phyloP scores from a whole-genome alignment of 1,284 basidiomycete genomes.

The Sporisorium exsertum region DNA sequence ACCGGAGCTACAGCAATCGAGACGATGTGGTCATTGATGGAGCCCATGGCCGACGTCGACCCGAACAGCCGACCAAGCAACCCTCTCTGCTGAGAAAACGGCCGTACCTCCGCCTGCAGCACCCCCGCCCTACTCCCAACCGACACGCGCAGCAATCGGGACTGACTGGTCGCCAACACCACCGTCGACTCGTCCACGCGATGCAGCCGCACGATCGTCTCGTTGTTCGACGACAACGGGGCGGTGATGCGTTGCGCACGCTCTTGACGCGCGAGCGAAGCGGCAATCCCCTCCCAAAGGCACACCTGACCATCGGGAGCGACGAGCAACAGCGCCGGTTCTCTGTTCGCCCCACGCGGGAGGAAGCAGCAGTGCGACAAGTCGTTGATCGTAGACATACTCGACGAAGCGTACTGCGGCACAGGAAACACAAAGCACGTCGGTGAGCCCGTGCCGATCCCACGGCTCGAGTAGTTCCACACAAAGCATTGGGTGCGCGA shows the following conservation, averaged over 20 bases:
- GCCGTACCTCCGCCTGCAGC: constrained; percentile 47
- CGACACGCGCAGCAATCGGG: constrained; percentile 47
- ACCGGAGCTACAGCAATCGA: constrained; percentile 52
- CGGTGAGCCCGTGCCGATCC: constrained; percentile 41
- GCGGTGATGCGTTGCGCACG: constrained; percentile 35
- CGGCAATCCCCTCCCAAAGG: constrained; percentile 59
- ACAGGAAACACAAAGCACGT: constrained; percentile 58
- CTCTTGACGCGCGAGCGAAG: constrained; percentile 44
- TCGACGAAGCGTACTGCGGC: constrained; percentile 35
- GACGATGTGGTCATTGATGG: constrained; percentile 42
- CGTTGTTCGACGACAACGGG: constrained; percentile 30
- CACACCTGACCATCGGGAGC: constrained; percentile 47
- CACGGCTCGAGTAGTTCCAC: constrained; percentile 61
- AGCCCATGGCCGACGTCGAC: constrained; percentile 37
- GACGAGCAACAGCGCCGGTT: constrained; percentile 58
- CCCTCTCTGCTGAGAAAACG: constrained; percentile 58
- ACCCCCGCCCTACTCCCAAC: constrained; percentile 51
- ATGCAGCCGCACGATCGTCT: constrained; percentile 46
- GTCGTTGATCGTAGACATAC: constrained; percentile 36
- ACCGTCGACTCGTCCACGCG: constrained; percentile 45
- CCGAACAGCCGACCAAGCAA: constrained; percentile 63
- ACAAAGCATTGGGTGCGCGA: constrained; percentile 56
- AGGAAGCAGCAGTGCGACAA: constrained; percentile 46
- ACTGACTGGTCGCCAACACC: constrained; percentile 54
- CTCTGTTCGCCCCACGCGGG: constrained; percentile 31